phyloP scores from a whole-genome alignment of 2,329 filamentous ascomycete species.

The Stemphylium lycopersici region DNA sequence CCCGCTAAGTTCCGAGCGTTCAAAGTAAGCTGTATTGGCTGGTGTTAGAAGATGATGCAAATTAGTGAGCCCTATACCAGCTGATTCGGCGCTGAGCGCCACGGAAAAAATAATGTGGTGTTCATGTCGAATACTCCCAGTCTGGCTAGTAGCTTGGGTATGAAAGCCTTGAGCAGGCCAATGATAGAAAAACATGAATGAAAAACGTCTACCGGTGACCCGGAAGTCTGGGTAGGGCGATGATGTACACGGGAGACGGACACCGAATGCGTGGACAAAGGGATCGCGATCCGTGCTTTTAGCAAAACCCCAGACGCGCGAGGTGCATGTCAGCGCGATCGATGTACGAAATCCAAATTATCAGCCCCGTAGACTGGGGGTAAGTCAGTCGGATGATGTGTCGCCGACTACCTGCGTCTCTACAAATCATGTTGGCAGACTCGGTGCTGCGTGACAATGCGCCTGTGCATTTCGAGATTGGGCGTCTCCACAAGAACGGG shows the following conservation, averaged over 20 bases:
- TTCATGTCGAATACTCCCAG: neutral
- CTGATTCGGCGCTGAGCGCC: neutral
- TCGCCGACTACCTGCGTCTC: conserved; percentile 1
- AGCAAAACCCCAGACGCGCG: conserved; percentile 7
- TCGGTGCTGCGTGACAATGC: neutral
- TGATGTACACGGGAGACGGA: conserved; percentile 16
- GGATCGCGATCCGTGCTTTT: neutral
- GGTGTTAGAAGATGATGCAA: neutral
- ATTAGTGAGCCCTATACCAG: neutral
- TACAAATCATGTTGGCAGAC: neutral
- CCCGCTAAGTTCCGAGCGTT: neutral
- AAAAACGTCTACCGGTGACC: conserved; percentile 3
- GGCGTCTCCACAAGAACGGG: conserved; percentile 6
- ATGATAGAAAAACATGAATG: neutral
- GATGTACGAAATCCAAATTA: neutral
- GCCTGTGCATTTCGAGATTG: neutral
- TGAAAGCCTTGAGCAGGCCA: conserved; percentile 3
- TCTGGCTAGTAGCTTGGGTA: neutral
- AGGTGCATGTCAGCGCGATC: neutral
- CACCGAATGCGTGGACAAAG: conserved; percentile 3
- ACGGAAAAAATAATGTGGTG: neutral
- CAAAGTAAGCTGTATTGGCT: neutral
- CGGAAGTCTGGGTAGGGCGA: conserved; percentile 4
- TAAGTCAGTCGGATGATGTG: neutral
- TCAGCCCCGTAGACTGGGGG: too few relatives aligned